A percentile compares a stretch with the other conserved stretches of the same genome.
phyloP scores from a whole-genome alignment of 2,329 filamentous ascomycete genomes.

The Colletotrichum lupini region DNA sequence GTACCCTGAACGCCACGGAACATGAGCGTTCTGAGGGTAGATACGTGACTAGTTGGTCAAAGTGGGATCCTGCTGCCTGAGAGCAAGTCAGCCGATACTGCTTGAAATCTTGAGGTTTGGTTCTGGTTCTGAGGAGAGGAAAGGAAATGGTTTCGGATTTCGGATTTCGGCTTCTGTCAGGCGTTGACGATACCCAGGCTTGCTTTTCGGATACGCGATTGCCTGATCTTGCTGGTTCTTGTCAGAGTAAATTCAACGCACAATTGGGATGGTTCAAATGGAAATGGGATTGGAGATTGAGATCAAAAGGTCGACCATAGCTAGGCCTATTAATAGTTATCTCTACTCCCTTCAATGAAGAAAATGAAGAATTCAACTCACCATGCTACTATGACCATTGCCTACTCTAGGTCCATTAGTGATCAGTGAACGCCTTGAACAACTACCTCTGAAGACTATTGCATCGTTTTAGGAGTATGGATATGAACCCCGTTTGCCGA shows the following conservation, averaged over 20 bases:
- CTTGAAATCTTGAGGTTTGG: not conserved
- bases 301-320: constrained; percentile 1
- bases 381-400: not conserved
- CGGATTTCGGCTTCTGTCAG: not conserved
- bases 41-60: constrained; percentile 29
- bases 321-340: constrained; percentile 18
- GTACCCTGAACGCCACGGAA: constrained; percentile 20
- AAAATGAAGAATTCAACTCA: not conserved
- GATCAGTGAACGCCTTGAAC: not conserved
- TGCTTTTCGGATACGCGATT: constrained; percentile 11
- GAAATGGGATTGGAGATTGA: constrained; percentile 5
- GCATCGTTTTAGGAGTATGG: not conserved
- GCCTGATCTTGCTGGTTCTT: constrained; percentile 11
- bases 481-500: constrained; percentile 1
- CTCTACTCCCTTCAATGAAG: not conserved
- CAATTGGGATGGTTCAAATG: not conserved
- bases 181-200: constrained; percentile 31
- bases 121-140: not conserved
- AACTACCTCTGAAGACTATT: not conserved
- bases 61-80: constrained; percentile 22
- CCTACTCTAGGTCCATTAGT: not conserved
- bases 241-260: constrained; percentile 16
- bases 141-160: not conserved
- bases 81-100: not conserved
- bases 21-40: constrained; percentile 9